Percentiles rank a stretch among this genome's conserved stretches.
Evolutionary conservation across 148 eudicot genomes (phyloP).

Genomic region (Gaultheria prostrata): DNA sequence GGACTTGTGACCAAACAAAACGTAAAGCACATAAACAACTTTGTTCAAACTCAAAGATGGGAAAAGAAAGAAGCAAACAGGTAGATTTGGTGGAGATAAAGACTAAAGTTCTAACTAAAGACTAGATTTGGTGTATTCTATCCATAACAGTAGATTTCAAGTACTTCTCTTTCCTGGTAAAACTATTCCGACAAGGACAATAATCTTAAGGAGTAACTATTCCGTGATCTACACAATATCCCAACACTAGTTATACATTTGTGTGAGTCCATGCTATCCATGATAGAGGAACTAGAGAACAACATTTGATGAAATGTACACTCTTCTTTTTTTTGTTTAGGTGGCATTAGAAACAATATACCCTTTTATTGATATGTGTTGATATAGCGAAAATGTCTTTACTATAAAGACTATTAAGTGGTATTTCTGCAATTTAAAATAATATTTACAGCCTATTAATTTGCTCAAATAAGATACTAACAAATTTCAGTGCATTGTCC

Average conservation of each 20-base stretch:
- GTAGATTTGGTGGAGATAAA: not conserved
- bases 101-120: not conserved
- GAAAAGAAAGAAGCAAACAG: not conserved
- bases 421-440: too few species aligned
- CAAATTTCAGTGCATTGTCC: too few species aligned
- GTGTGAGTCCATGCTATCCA: too few species aligned
- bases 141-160: not conserved
- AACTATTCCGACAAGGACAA: not conserved
- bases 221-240: not conserved
- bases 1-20: not conserved
- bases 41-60: not conserved
- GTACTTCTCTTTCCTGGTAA: not conserved
- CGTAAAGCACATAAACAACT: slow-evolving; percentile 3
- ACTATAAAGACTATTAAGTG: too few species aligned
- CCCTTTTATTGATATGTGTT: too few species aligned
- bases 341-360: too few species aligned
- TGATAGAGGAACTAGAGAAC: too few species aligned
- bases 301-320: too few species aligned
- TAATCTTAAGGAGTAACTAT: not conserved
- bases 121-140: not conserved
- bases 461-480: too few species aligned
- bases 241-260: not conserved
- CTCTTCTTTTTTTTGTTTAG: too few species aligned
- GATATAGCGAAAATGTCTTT: too few species aligned
- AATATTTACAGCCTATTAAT: too few species aligned